phyloP scores from a whole-genome alignment of 2,329 filamentous ascomycete genomes.

The Fusarium verticillioides region DNA sequence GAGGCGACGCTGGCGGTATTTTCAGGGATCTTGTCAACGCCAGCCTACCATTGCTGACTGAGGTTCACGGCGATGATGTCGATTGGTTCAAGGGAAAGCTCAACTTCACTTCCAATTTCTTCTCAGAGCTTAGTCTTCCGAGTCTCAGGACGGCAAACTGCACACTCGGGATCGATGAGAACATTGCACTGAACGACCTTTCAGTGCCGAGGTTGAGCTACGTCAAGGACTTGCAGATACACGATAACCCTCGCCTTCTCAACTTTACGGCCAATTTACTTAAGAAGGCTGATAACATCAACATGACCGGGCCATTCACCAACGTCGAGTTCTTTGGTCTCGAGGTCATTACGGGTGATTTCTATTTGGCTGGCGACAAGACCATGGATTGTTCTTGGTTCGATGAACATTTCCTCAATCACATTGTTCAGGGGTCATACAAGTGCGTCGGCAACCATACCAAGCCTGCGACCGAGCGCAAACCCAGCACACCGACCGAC shows the following conservation, averaged over 20 bases:
- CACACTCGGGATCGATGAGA: neutral
- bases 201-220: neutral
- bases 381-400: neutral
- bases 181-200: neutral
- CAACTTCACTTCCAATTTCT: neutral
- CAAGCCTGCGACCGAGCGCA: neutral
- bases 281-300: neutral
- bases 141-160: neutral
- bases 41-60: rapidly evolving
- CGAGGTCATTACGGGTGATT: neutral
- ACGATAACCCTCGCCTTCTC: neutral
- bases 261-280: neutral
- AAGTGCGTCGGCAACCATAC: neutral
- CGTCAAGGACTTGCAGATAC: rapidly evolving
- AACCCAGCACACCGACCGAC: neutral
- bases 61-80: neutral
- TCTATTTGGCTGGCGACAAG: rapidly evolving
- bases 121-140: neutral
- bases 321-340: neutral
- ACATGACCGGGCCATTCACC: neutral
- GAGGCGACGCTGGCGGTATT: neutral
- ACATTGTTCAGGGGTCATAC: neutral
- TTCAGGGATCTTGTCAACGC: neutral
- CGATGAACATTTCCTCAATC: neutral
- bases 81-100: neutral